Evolutionary conservation across 2,329 filamentous ascomycete genomes (phyloP).

Genomic region (Sporothrix curviconia): DNA sequence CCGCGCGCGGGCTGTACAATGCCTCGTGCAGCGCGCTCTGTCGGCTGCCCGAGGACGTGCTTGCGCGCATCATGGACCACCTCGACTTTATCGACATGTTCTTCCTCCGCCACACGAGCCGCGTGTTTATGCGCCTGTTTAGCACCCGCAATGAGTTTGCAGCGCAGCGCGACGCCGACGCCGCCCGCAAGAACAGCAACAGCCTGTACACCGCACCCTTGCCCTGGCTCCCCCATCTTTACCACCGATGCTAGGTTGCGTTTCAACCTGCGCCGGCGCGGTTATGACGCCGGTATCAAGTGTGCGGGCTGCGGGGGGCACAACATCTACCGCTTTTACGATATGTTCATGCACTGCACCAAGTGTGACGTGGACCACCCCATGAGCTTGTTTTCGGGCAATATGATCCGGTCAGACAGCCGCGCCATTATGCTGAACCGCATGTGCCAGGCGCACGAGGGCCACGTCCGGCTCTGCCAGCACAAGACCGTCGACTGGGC

Average conservation of each 20-base stretch:
- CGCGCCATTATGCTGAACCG: not conserved
- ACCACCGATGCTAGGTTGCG: not conserved
- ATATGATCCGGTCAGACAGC: not conserved
- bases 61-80: constrained; percentile 5
- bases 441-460: not conserved
- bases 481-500: not conserved
- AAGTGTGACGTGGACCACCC: not conserved
- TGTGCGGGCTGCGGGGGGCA: not conserved
- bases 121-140: not conserved
- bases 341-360: not conserved
- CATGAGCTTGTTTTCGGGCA: not conserved
- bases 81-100: not conserved
- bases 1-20: constrained; percentile 1
- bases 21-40: not conserved
- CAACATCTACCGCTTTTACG: not conserved
- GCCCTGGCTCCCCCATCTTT: not conserved
- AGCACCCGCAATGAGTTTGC: not conserved
- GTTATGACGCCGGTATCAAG: not conserved
- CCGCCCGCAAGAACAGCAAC: not conserved
- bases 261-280: too few relatives aligned
- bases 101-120: not conserved
- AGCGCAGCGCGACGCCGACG: not conserved
- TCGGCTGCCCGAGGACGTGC: constrained; percentile 9
- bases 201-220: not conserved
- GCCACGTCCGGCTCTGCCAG: not conserved